Evolutionary conservation across 2,329 filamentous ascomycete species (phyloP), one percentile per base, ranked within the genome.

Genomic region (Colletotrichum sp.): DNA sequence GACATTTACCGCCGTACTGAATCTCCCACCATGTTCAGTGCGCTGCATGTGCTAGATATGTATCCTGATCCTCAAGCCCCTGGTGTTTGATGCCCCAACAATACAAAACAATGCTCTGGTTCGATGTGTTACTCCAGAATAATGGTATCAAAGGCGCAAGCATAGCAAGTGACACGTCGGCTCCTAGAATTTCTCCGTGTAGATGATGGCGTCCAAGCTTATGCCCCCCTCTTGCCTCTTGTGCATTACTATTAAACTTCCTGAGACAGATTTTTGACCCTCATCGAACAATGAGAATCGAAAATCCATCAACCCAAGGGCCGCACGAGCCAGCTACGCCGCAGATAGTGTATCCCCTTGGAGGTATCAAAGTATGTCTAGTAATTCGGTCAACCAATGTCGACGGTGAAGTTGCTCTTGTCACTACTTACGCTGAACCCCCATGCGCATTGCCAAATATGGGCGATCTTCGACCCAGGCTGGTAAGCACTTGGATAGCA

Each of bases 401-500:
- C 24, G 65, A 75, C 36, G 34, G 49, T 5, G n/a, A 10, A 30
- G 30, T 36, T 30, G 64, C 24, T 30, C 44, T 10, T 12, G 34
- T n/a, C 8, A 24, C 5, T n/a, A 92, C 95, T 85, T 92, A 98
- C 96, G 92, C 92, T 82, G 94, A 94, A 78, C 96, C 96, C 71
- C 95, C 95, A 78, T 89, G 88, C 13, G 93, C 85, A 80, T 98
- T 97, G 75, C 97, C 97, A 88, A 93, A 99, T 77, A 98, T 87
- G 71, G 93, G 92, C 39, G 96, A 98, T 83, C 93, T 94, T 80
- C 96, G 91, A n/a, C 96, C 96, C 76, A 95, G 87, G 81, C 93
- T 98, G 2, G 97, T 99, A 84, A 98, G 87, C 78, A 99, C 93
- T 83, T 98, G 95, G 69, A 99, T 90, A 15, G 93, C 96, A 83